A percentile compares a stretch with the other conserved stretches of the same genome.
Evolutionary conservation across 768 basidiomycete genomes (phyloP).

Genomic region (Chalciporus sphaerocephalus): DNA sequence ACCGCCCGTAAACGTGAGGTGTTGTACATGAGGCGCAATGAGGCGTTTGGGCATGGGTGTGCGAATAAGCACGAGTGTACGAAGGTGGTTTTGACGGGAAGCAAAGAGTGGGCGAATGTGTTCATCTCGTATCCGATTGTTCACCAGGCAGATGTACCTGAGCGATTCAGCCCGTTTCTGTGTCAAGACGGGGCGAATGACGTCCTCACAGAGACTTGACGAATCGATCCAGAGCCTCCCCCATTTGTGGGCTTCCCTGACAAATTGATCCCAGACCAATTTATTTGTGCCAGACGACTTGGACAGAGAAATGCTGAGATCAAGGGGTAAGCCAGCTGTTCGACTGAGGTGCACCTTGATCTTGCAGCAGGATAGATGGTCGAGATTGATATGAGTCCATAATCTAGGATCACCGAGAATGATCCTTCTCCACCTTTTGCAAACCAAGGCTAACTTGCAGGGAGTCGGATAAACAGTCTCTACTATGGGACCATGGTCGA

Average conservation of each 20-base stretch:
- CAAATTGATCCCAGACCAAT: not conserved
- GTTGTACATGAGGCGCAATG: not conserved
- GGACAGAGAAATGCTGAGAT: not conserved
- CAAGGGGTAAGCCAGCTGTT: not conserved
- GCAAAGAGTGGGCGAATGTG: not conserved
- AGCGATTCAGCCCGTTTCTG: not conserved
- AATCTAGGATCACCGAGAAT: not conserved
- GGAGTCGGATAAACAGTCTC: not conserved
- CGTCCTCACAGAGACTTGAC: not conserved
- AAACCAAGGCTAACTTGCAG: not conserved
- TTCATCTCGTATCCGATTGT: no score
- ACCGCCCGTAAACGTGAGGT: not conserved
- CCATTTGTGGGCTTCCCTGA: not conserved
- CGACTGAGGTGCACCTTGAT: not conserved
- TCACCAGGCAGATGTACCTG: no score
- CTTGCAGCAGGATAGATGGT: not conserved
- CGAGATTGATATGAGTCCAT: not conserved
- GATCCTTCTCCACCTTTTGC: not conserved
- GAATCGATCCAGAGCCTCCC: not conserved
- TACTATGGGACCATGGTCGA: not conserved
- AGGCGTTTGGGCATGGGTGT: not conserved
- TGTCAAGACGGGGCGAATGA: not conserved
- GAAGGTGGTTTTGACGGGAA: not conserved
- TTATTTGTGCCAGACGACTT: no score
- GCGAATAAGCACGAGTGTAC: not conserved